Conservation (phyloP, 768 basidiomycete species). For the Tulasnella sp. region DNA sequence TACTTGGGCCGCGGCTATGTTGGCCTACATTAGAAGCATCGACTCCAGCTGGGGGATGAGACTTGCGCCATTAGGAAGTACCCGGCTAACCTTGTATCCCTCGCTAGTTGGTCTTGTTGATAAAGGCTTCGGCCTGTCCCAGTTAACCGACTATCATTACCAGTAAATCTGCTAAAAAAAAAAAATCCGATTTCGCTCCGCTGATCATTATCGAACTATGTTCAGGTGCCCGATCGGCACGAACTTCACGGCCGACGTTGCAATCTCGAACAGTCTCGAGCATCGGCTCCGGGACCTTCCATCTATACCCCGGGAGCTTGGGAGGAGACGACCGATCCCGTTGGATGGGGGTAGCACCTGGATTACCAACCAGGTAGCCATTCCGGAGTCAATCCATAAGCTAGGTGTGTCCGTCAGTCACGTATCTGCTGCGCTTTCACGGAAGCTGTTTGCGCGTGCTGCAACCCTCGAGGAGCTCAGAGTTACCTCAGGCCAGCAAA, state of each 20-base stretch:
- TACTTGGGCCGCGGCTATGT: conserved; percentile 42
- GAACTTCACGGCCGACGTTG: conserved; percentile 44
- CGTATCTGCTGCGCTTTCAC: too few species aligned
- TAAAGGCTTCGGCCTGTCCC: conserved; percentile 47
- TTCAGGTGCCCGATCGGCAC: conserved; percentile 22
- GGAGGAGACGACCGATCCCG: neutral
- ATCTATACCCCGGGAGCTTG: conserved; percentile 27
- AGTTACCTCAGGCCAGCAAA: conserved; percentile 37
- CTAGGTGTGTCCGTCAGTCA: conserved; percentile 24
- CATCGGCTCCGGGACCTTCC: conserved; percentile 58
- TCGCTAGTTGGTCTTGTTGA: conserved; percentile 41
- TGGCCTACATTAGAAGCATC: conserved; percentile 51
- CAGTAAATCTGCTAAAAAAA: conserved; percentile 38
- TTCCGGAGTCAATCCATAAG: conserved; percentile 41
- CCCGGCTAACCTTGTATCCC: neutral
- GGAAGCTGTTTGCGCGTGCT: neutral
- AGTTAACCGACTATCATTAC: conserved; percentile 38
- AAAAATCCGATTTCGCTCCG: neutral
- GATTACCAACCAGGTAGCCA: conserved; percentile 49
- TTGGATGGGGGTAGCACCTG: conserved; percentile 31
- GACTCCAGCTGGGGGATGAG: conserved; percentile 33
- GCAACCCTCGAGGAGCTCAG: conserved; percentile 56
- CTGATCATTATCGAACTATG: neutral
- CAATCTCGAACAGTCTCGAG: conserved; percentile 39
- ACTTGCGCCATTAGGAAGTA: too few species aligned